phyloP scores from a whole-genome alignment of 1,139 yeast genomes.

The Casaregolazyma lundiana region DNA sequence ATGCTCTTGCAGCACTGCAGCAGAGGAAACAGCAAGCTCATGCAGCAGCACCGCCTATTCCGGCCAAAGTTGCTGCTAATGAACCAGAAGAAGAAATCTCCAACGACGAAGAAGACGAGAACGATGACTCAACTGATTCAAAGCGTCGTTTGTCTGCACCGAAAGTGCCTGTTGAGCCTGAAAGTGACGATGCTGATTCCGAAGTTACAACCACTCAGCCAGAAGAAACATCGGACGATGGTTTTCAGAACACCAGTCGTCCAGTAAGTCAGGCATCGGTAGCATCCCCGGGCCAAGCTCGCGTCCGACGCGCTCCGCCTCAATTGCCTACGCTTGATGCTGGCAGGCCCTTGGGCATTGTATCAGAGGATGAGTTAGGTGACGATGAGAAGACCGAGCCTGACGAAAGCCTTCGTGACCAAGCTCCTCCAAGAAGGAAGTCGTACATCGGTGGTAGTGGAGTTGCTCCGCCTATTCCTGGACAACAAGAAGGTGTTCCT shows the following conservation, averaged over 20 bases:
- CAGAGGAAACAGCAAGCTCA: slow-evolving; percentile 16
- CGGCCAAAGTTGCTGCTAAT: slow-evolving; percentile 1
- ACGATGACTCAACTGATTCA: slow-evolving; percentile 11
- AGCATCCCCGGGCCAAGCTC: neutral
- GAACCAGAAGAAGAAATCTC: slow-evolving; percentile 4
- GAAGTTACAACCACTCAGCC: slow-evolving; percentile 8
- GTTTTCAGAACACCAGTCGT: slow-evolving; percentile 6
- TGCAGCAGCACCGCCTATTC: neutral
- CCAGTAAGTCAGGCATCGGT: slow-evolving; percentile 10
- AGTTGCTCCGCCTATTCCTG: slow-evolving; percentile 27
- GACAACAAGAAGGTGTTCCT: neutral
- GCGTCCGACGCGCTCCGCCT: neutral
- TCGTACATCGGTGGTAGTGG: slow-evolving; percentile 29
- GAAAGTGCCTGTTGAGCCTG: neutral
- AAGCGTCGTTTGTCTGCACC: neutral
- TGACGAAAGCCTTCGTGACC: slow-evolving; percentile 21
- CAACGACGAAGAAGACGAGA: slow-evolving; percentile 10
- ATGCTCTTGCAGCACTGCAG: slow-evolving; percentile 30
- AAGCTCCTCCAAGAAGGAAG: slow-evolving; percentile 14
- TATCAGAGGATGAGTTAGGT: slow-evolving; percentile 28
- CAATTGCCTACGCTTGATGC: slow-evolving; percentile 5
- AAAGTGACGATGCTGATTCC: slow-evolving; percentile 9
- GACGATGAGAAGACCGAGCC: slow-evolving; percentile 35
- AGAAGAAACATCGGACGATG: slow-evolving; percentile 9
- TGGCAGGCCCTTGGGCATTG: neutral